These are phyloP conservation scores for Populus alba DNA, from an alignment of 345 rosid genomes.

Conservation along the genomic window DNA sequence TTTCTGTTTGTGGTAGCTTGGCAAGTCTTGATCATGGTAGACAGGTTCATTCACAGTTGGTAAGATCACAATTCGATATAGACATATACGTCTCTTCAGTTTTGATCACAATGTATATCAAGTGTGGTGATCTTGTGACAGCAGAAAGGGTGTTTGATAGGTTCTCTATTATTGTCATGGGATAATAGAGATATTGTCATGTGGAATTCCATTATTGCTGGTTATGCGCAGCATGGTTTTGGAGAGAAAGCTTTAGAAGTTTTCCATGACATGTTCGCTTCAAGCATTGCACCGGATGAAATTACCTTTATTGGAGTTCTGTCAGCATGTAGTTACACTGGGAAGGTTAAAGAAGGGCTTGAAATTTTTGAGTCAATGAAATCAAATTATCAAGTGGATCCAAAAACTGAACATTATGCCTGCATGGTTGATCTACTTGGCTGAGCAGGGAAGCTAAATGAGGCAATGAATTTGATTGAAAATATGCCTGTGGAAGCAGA, in stretches of 20 bases:
- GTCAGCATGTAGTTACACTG: slow-evolving; percentile 75
- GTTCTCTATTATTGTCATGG: no score
- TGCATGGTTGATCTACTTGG: slow-evolving; percentile 88
- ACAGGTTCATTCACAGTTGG: slow-evolving; percentile 65
- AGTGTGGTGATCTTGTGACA: slow-evolving; percentile 68
- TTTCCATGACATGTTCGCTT: slow-evolving; percentile 56
- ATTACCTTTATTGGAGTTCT: slow-evolving; percentile 73
- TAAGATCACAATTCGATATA: slow-evolving; percentile 55
- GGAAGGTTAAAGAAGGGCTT: slow-evolving; percentile 62
- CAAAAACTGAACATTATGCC: slow-evolving; percentile 62
- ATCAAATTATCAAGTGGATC: slow-evolving; percentile 45
- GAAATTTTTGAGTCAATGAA: slow-evolving; percentile 65
- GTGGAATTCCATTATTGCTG: slow-evolving; percentile 82
- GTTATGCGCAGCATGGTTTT: slow-evolving; percentile 71
- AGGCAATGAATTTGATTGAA: slow-evolving; percentile 63
- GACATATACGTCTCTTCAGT: slow-evolving; percentile 76
- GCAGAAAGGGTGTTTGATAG: slow-evolving; percentile 61
- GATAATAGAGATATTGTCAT: slow-evolving; percentile 76
- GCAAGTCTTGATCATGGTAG: slow-evolving; percentile 71
- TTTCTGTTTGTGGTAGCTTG: slow-evolving; percentile 63
- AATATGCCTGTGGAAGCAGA: slow-evolving; percentile 68
- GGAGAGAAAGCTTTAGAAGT: slow-evolving; percentile 63
- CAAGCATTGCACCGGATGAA: slow-evolving; percentile 57
- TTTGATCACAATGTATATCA: slow-evolving; percentile 76
- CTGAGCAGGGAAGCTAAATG: slow-evolving; percentile 59